phyloP scores from a whole-genome alignment of 768 basidiomycete genomes.

The Hygrophorus pudorinus region DNA sequence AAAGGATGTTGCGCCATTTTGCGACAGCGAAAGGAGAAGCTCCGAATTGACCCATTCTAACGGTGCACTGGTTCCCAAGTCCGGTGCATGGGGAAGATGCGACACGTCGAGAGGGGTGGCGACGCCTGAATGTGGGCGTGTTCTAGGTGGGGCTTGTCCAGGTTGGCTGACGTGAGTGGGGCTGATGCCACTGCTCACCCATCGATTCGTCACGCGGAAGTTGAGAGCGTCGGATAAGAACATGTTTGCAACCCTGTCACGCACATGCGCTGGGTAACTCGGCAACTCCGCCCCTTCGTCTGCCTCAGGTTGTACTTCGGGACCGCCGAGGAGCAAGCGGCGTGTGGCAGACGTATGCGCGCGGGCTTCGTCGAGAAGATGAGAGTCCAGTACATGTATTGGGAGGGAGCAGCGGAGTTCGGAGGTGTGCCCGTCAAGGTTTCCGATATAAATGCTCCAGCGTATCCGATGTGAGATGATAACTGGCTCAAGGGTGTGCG shows the following conservation, averaged over 20 bases:
- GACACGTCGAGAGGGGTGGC: conserved; percentile 22
- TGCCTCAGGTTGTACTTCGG: conserved; percentile 26
- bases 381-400: conserved; percentile 68
- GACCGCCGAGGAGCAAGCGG: conserved; percentile 48
- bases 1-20: conserved; percentile 18
- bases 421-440: conserved; percentile 85
- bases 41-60: conserved; percentile 84
- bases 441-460: conserved; percentile 72
- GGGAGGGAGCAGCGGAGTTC: conserved; percentile 94
- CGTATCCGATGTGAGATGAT: conserved; percentile 68
- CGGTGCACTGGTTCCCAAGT: conserved; percentile 32
- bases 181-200: conserved; percentile 35
- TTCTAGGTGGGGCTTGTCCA: conserved; percentile 9
- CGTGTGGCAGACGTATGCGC: conserved; percentile 66
- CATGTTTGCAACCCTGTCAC: conserved; percentile 81
- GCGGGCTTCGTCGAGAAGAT: conserved; percentile 67
- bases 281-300: conserved; percentile 74
- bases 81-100: conserved; percentile 38
- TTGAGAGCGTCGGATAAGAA: conserved; percentile 55
- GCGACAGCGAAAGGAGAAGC: conserved; percentile 56
- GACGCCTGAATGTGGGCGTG: conserved; percentile 23
- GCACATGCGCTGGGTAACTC: conserved; percentile 81
- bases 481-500: conserved; percentile 70
- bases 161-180: conserved; percentile 12
- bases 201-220: conserved; percentile 56